These are phyloP conservation scores for Amanita fuliginea DNA, from an alignment of 768 basidiomycete species.

Conservation along the genomic window DNA sequence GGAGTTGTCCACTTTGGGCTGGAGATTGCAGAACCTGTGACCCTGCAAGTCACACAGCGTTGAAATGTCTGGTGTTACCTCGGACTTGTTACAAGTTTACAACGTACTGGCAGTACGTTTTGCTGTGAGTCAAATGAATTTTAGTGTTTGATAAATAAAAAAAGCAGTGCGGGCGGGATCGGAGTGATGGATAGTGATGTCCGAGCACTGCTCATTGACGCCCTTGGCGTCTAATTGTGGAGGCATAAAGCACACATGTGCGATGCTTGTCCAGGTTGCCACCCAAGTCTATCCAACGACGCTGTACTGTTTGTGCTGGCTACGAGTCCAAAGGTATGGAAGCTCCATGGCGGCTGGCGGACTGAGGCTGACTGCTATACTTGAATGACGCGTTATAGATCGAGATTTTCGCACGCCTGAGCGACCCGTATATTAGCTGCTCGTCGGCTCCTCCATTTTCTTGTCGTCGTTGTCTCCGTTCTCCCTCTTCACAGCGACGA, in stretches of 20 bases:
- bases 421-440: background rate
- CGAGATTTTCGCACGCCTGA: conserved; percentile 3
- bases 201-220: background rate
- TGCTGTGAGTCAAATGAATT: background rate
- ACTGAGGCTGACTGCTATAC: background rate
- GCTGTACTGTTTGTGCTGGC: background rate
- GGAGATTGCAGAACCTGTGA: background rate
- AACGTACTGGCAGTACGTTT: no score
- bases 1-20: background rate
- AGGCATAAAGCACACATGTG: no score
- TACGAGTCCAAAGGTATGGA: background rate
- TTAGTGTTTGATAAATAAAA: background rate
- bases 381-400: background rate
- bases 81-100: no score
- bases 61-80: no score
- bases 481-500: conserved; percentile 2
- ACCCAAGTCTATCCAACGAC: background rate
- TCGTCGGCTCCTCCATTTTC: background rate
- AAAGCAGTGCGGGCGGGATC: background rate
- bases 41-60: background rate
- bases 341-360: background rate
- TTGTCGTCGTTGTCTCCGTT: conserved; percentile 5
- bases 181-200: background rate
- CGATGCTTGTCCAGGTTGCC: no score
- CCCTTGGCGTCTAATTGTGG: no score